Percentiles rank a stretch among this genome's conserved stretches.
These are phyloP conservation scores for Cryphonectria radicalis DNA, from an alignment of 2,329 filamentous ascomycete species.

Conservation along the genomic window DNA sequence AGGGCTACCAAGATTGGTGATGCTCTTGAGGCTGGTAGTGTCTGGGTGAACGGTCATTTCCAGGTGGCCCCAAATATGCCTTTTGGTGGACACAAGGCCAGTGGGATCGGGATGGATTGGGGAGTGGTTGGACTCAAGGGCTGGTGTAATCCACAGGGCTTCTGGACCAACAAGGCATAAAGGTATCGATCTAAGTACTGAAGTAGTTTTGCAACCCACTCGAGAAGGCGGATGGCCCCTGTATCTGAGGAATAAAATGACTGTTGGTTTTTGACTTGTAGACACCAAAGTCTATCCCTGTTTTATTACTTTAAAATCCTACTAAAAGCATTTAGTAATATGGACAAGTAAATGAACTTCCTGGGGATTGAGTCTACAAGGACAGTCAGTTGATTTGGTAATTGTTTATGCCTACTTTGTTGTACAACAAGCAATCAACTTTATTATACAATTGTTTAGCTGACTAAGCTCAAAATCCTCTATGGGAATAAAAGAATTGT, in stretches of 20 bases:
- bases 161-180: slow-evolving; percentile 25
- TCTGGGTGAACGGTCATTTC: slow-evolving; percentile 56
- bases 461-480: neutral
- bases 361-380: too few relatives aligned
- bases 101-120: slow-evolving; percentile 54
- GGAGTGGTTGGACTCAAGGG: slow-evolving; percentile 44
- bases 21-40: slow-evolving; percentile 54
- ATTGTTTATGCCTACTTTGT: too few relatives aligned
- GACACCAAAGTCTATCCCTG: too few relatives aligned
- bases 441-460: neutral
- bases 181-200: neutral
- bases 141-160: slow-evolving; percentile 37
- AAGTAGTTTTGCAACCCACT: neutral
- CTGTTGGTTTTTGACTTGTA: too few relatives aligned
- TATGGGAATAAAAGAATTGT: neutral
- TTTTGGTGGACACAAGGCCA: slow-evolving; percentile 56
- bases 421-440: too few relatives aligned
- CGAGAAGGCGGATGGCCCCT: neutral
- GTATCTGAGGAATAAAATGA: neutral
- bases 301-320: too few relatives aligned
- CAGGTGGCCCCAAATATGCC: slow-evolving; percentile 43
- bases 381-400: too few relatives aligned
- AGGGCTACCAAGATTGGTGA: slow-evolving; percentile 51
- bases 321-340: too few relatives aligned
- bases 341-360: too few relatives aligned